Base-by-base conservation (phyloP, 2,329 filamentous ascomycete species). In the Colletotrichum musae region DNA sequence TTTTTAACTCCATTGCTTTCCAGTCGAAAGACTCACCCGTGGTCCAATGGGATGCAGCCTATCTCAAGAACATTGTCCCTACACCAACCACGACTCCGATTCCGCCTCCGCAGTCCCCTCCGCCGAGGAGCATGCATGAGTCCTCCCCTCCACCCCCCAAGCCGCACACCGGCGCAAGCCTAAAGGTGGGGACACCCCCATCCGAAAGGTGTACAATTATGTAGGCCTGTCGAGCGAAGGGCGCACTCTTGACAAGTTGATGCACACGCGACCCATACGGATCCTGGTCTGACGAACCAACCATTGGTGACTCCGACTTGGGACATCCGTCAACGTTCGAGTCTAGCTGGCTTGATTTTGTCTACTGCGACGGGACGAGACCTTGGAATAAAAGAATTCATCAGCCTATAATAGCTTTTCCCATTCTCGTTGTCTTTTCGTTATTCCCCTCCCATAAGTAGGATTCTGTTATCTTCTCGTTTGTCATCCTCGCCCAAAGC, bases 231-330 rank as follows among this genome's bases (percentile, higher is more conserved):
- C 67, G 64, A 70, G n/a, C 56, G 39, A 67, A 53, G 63, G 58
- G 67, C 67, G 67, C 67, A 53, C 67, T 70, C 60, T 68, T 57
- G 65, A 68, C 65, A 68, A 64, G 65, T 32, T 70, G 56, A 70
- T 70, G 62, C 63, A 68, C 65, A 64, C 53, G 51, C 57, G 67
- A 67, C 67, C 67, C 67, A 70, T 70, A 56, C 28, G 53, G 21
- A 70, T 48, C 67, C 67, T 48, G 56, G 67, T 69, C 51, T 60
- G 54, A 48, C 43, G 66, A 66, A 56, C 66, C 62, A 61, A 28
- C 67, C 57, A 61, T 28, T 43, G 62, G 50, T 67, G 67, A 70
- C 67, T 70, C 67, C 62, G 32, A 70, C 62, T 56, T 70, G 48
- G 41, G 56, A 67, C 62, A 39, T 56, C 47, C 43, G 26, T 66